Evolutionary conservation across 805 yeast genomes (phyloP), one percentile per base, ranked within the genome.

Genomic region (Scheffersomyces ergatensis): DNA sequence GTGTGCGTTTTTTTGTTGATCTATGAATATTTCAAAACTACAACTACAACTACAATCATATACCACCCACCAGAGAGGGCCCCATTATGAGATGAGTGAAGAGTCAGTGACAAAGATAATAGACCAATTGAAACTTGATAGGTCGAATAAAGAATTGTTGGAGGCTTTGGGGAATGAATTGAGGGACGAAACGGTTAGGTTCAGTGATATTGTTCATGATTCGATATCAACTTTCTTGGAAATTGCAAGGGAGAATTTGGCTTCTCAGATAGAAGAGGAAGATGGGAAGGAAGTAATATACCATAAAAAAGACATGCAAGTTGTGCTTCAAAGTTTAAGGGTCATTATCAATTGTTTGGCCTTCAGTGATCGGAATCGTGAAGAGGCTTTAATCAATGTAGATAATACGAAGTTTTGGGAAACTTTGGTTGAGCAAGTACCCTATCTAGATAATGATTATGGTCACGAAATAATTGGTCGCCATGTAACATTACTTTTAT

Each of bases 291-390:
- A n/a, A n/a, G n/a, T n/a, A n/a, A n/a, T n/a, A n/a, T n/a, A n/a
- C n/a, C n/a, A n/a, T n/a, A n/a, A n/a, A n/a, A n/a, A n/a, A n/a
- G n/a, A n/a, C n/a, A n/a, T n/a, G n/a, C n/a, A n/a, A n/a, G n/a
- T n/a, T n/a, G n/a, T n/a, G n/a, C 40, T 47, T 9, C 60, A 61
- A 18, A 46, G 47, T 2, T 47, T 63, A 15, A 43, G 73, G 34
- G 64, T 58, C 2, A 44, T 66, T 16, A 53, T 70, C 42, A 70
- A 70, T 36, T 51, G 57, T 36, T 43, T 60, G 21, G 74, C 75
- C 3, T 64, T 63, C 45, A 65, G 56, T 42, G 67, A 58, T 38
- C 5, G 19, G 12, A 58, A 58, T 42, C 37, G 64, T 26, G 13
- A 13, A 9, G 25, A 23, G 11, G 29, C 13, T 26, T 9, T 26